Base-by-base conservation (phyloP, 768 basidiomycete genomes). In the Boletus huronensis region DNA sequence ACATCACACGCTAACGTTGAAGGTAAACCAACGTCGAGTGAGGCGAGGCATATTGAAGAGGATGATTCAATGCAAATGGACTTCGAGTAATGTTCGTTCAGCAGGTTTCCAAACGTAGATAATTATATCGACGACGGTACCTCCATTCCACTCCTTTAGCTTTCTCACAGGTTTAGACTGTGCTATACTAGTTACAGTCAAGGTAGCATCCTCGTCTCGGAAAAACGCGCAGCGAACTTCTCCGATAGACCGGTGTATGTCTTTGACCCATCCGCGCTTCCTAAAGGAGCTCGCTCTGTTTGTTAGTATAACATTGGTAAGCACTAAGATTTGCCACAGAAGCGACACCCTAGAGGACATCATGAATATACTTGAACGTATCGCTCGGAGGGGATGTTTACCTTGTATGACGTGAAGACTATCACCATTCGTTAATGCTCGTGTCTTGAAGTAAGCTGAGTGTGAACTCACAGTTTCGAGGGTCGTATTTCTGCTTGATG, bases 401-500 rank as follows among this genome's bases (percentile, higher is more conserved):
- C 60, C 64, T 65, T 57, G 44, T 54, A 59, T 17, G 63, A 28
- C 29, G 44, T 59, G 48, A 64, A 63, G 51, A 63, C 60, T 50
- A 11, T 35, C n/a, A 21, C 25, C n/a, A 23, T 28, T 8, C 16
- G 25, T 60, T 14, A 50, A 44, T 16, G 13, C 6, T 26, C 19
- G 9, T 8, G 4, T 28, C 16, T 41, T 0, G 0, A 17, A 52
- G 19, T 28, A 35, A 21, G n/a, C 0, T n/a, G n/a, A 23, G 28
- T 9, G n/a, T 21, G 10, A 2, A 51, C 60, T 48, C 42, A 63
- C 64, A 60, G 21, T 66, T 65, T 1, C 35, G 0, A 6, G 60
- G 64, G 39, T 66, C 61, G 11, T 64, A 65, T 38, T 55, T 63
- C 55, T 54, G 61, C 21, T 64, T 66, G 48, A 66, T 64, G 2